These are phyloP conservation scores for Cystofilobasidium capitatum DNA, from an alignment of 768 basidiomycete species.

Conservation along the genomic window DNA sequence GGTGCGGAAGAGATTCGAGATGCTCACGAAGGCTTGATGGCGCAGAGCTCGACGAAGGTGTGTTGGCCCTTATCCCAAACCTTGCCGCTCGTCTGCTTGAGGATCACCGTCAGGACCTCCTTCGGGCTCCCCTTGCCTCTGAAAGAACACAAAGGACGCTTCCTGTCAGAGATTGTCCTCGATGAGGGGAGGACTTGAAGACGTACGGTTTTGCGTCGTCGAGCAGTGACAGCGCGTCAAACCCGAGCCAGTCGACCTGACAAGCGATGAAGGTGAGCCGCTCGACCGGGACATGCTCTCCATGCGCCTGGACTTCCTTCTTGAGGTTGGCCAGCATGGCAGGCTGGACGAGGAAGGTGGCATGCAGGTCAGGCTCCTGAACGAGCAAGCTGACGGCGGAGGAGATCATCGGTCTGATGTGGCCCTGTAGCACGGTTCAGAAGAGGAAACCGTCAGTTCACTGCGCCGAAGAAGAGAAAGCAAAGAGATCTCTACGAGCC, in stretches of 20 bases:
- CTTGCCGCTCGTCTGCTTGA: not conserved
- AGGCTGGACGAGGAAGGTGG: not conserved
- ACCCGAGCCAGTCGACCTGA: not conserved
- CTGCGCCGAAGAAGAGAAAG: too few relatives aligned
- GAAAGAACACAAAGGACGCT: not conserved
- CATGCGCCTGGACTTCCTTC: not conserved
- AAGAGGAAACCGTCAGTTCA: too few relatives aligned
- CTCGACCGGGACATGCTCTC: not conserved
- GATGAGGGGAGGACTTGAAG: too few relatives aligned
- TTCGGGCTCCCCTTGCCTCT: not conserved
- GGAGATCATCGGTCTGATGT: not conserved
- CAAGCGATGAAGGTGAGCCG: not conserved
- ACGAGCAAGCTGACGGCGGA: not conserved
- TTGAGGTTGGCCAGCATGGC: not conserved
- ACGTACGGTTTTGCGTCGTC: too few relatives aligned
- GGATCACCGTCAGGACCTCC: not conserved
- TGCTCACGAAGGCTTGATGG: too few relatives aligned
- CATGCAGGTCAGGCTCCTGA: not conserved
- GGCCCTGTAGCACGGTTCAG: too few relatives aligned
- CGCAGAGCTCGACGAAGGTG: not conserved
- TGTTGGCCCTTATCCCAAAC: not conserved
- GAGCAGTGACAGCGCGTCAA: too few relatives aligned
- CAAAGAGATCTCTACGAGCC: too few relatives aligned
- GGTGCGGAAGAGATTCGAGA: too few relatives aligned
- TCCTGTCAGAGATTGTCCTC: too few relatives aligned